A percentile compares a stretch with the other conserved stretches of the same genome.
phyloP scores from a whole-genome alignment of 345 rosid genomes.

The Pistacia atlantica region DNA sequence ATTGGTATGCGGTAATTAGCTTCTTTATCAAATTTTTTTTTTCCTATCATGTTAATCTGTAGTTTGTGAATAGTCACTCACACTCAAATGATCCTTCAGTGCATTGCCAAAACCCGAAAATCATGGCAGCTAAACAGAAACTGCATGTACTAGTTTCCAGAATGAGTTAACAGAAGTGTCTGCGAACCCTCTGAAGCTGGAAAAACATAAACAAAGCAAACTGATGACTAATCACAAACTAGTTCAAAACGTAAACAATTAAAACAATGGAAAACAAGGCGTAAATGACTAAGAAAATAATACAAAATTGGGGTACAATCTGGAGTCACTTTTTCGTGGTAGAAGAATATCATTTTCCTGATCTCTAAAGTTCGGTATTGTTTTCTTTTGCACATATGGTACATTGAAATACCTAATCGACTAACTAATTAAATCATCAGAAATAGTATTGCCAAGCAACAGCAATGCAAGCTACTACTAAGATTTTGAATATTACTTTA shows the following conservation, averaged over 20 bases:
- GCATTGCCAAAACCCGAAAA: not conserved
- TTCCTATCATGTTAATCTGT: too few species aligned
- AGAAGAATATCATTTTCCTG: not conserved
- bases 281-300: not conserved
- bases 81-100: not conserved
- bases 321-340: not conserved
- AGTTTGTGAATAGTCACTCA: not conserved
- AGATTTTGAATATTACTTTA: constrained; percentile 53
- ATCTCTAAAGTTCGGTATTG: not conserved
- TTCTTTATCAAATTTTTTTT: too few species aligned
- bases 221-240: too few species aligned
- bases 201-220: not conserved
- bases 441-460: constrained; percentile 69
- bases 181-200: not conserved
- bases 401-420: constrained; percentile 21
- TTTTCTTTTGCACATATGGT: constrained; percentile 26
- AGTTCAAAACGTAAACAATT: not conserved
- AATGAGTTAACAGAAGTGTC: not conserved
- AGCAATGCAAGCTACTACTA: constrained; percentile 63
- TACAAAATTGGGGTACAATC: constrained; percentile 15
- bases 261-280: not conserved
- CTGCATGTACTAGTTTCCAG: not conserved
- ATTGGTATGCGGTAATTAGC: not conserved
- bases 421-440: constrained; percentile 18
- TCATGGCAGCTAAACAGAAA: not conserved